Evolutionary conservation across 768 basidiomycete genomes (phyloP).

Genomic region (Vishniacozyma victoriae): DNA sequence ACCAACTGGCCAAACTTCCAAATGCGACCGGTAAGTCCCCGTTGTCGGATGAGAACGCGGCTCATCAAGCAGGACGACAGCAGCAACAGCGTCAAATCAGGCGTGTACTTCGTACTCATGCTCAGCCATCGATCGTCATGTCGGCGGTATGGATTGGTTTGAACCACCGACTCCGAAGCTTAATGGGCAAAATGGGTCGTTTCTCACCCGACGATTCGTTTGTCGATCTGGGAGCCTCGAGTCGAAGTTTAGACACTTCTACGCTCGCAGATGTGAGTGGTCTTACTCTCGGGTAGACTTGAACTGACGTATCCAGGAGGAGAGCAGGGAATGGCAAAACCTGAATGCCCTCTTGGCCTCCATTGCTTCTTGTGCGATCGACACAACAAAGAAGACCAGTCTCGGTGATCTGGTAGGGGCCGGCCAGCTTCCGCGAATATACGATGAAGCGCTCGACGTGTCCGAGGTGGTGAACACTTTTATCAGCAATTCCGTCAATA

Average conservation of each 20-base stretch:
- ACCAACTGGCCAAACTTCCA: slow-evolving; percentile 19
- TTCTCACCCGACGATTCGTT: no score
- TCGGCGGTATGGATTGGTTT: neutral
- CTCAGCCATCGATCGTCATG: neutral
- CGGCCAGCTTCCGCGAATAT: slow-evolving; percentile 21
- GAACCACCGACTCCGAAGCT: neutral
- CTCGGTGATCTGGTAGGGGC: slow-evolving; percentile 24
- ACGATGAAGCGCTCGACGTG: slow-evolving; percentile 17
- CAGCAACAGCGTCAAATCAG: slow-evolving; percentile 33
- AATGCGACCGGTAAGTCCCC: slow-evolving; percentile 20
- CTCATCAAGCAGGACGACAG: slow-evolving; percentile 23
- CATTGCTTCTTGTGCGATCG: slow-evolving; percentile 59
- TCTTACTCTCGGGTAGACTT: no score
- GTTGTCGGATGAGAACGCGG: neutral
- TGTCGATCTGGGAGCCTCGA: no score
- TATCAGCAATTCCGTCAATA: slow-evolving; percentile 54
- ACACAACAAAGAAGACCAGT: slow-evolving; percentile 52
- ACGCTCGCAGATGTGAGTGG: no score
- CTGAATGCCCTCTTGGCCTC: slow-evolving; percentile 70
- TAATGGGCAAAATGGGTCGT: neutral
- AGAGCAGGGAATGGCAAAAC: slow-evolving; percentile 78
- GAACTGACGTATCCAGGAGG: slow-evolving; percentile 53
- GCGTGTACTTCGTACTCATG: slow-evolving; percentile 9
- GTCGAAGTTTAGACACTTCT: no score
- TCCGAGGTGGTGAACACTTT: no score